A percentile compares a stretch with the other conserved stretches of the same genome.
Conservation (phyloP, 305 asterid genomes). For the Solanum hybrid region DNA sequence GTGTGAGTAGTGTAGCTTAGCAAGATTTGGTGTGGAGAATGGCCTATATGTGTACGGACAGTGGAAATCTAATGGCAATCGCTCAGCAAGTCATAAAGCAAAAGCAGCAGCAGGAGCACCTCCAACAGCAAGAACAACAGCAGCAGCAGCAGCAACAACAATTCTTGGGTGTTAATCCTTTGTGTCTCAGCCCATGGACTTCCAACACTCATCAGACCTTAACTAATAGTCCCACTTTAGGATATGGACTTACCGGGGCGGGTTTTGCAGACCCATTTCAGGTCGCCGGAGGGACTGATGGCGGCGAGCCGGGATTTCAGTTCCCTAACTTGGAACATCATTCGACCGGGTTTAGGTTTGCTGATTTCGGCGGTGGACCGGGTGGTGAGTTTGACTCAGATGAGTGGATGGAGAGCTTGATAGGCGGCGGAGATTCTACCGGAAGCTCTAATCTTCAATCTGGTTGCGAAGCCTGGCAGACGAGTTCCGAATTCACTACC, state of each 20-base stretch:
- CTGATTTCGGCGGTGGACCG: constrained; percentile 32
- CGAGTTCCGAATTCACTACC: constrained; percentile 31
- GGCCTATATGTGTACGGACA: constrained; percentile 92
- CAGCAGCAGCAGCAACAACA: constrained; percentile 30
- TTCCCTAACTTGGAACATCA: constrained; percentile 54
- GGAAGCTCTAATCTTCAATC: constrained; percentile 50
- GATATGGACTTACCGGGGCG: constrained; percentile 32
- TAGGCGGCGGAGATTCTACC: constrained; percentile 74
- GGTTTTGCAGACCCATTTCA: constrained; percentile 66
- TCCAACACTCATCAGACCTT: constrained; percentile 18
- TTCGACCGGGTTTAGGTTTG: constrained; percentile 26
- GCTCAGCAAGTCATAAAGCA: constrained; percentile 92
- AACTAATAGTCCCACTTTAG: constrained; percentile 24
- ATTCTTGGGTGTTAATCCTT: constrained; percentile 39
- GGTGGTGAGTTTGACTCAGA: constrained; percentile 89
- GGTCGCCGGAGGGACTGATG: constrained; percentile 33
- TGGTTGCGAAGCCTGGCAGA: constrained; percentile 57
- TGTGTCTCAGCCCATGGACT: constrained; percentile 44
- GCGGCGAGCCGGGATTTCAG: constrained; percentile 49
- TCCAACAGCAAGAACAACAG: constrained; percentile 42
- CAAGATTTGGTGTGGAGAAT: constrained; percentile 27
- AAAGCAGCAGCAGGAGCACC: constrained; percentile 82
- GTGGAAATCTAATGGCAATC: constrained; percentile 95
- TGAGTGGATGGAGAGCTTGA: constrained; percentile 94
- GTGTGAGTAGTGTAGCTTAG: neutral